Percentiles rank a stretch among this genome's conserved stretches.
phyloP scores from a whole-genome alignment of 2,329 filamentous ascomycete genomes.

The Paecilomyces sp. region DNA sequence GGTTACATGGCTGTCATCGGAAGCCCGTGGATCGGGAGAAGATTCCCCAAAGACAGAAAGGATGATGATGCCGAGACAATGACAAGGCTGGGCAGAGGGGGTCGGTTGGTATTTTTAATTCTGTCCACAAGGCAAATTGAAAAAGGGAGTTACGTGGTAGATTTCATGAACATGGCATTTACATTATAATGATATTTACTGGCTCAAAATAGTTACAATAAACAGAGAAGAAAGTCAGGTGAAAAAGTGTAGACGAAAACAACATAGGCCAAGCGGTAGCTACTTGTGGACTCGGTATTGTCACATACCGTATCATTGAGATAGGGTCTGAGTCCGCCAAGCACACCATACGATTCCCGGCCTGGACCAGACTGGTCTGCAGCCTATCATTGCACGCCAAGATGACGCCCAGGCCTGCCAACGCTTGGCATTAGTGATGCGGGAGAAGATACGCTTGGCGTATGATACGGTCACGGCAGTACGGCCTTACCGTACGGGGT shows the following conservation, averaged over 20 bases:
- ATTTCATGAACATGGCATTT: too few relatives aligned
- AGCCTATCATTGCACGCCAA: background rate
- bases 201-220: too few relatives aligned
- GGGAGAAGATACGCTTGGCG: background rate
- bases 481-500: background rate
- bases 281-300: background rate
- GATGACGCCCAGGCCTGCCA: background rate
- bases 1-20: background rate
- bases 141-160: too few relatives aligned
- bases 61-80: conserved; percentile 8
- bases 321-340: background rate
- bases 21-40: background rate
- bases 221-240: too few relatives aligned
- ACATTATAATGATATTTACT: too few relatives aligned
- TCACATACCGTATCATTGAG: background rate
- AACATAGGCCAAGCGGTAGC: too few relatives aligned
- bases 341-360: background rate
- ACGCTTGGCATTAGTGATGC: background rate
- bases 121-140: too few relatives aligned
- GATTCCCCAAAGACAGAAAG: background rate
- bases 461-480: background rate
- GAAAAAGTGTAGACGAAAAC: too few relatives aligned
- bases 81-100: conserved; percentile 7
- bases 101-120: background rate
- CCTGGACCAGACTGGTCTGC: background rate